Evolutionary conservation across 768 basidiomycete genomes (phyloP).

Genomic region (Rhodocollybia butyracea): DNA sequence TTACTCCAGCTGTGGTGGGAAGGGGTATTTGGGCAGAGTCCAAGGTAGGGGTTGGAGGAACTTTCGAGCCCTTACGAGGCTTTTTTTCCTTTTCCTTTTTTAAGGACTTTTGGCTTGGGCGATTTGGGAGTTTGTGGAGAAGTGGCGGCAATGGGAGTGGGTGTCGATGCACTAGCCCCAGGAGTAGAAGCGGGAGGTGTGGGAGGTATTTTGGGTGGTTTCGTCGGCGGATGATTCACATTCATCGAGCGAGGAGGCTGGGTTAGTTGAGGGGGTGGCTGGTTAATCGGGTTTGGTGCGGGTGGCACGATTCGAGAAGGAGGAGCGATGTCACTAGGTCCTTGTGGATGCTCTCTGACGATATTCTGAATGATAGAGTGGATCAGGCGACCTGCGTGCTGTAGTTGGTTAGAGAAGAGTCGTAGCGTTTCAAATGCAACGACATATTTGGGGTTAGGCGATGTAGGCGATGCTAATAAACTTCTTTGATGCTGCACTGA

Average conservation of each 20-base stretch:
- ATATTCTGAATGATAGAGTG: slow-evolving; percentile 7
- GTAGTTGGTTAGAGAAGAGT: slow-evolving; percentile 41
- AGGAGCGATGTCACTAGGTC: background rate
- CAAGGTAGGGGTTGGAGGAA: slow-evolving; percentile 14
- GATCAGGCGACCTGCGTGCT: slow-evolving; percentile 17
- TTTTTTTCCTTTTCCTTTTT: slow-evolving; percentile 38
- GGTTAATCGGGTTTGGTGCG: slow-evolving; percentile 11
- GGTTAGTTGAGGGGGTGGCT: background rate
- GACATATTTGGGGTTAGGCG: slow-evolving; percentile 40
- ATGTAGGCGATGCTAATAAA: slow-evolving; percentile 31
- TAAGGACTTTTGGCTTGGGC: slow-evolving; percentile 57
- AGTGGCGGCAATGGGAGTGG: slow-evolving; percentile 45
- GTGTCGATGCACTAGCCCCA: slow-evolving; percentile 46
- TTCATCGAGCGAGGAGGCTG: slow-evolving; percentile 12
- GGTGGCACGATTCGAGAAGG: background rate
- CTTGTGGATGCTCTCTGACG: slow-evolving; percentile 4
- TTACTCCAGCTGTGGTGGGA: slow-evolving; percentile 25
- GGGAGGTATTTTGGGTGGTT: slow-evolving; percentile 11
- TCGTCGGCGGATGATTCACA: slow-evolving; percentile 16
- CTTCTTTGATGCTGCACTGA: slow-evolving; percentile 35
- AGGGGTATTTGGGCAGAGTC: slow-evolving; percentile 26
- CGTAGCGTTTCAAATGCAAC: slow-evolving; percentile 36
- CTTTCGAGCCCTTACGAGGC: slow-evolving; percentile 18
- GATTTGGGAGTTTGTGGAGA: slow-evolving; percentile 71
- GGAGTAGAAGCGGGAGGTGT: slow-evolving; percentile 38